Base-by-base conservation (phyloP, 352 stramenopile species). In the Pythium chondricola region DNA sequence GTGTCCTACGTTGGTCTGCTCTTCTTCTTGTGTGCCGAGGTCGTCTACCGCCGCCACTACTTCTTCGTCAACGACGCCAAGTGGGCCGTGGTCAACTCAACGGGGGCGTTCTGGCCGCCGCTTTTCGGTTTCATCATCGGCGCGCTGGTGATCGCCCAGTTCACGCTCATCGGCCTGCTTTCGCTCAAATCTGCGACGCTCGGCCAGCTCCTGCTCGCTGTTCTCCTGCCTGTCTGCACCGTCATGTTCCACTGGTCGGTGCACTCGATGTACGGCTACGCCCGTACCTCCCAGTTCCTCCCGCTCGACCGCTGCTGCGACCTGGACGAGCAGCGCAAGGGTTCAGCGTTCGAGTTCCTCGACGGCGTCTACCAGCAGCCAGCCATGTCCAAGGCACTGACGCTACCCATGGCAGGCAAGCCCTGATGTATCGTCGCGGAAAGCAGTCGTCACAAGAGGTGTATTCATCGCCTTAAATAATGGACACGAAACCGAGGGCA, bases 301-400 rank as follows among this genome's bases (percentile, higher is more conserved):
- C 74, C 77, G 31, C 60, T 86, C 6, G 70, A 85, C 35, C 64
- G 82, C 42, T 88, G 77, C 56, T 79, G 66, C 42, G 68, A 82
- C 42, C 36, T 88, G 35, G 77, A 88, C 33, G 69, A 72, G 41
- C 61, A 71, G 35, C 74, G 74, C 48, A 70, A 69, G 49, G 36
- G 77, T 21, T 58, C 81, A 17, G 46, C 58, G 25, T 79, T 82
- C 46, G 67, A 79, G 41, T 85, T 85, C 32, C 61, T 88, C 6
- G 61, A 88, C 56, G 68, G 66, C 48, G 65, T 85, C 10, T 88
- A 88, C 46, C 69, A 82, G 48, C 76, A 85, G 45, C 76, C 76
- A 49, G 76, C 73, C 2, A 83, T 88, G 71, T 46, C 54, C 35
- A 64, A 70, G 44, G 56, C 61, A 37, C 55, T 55, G 30, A 53